Evolutionary conservation across 1,139 yeast species (phyloP).

Genomic region (Suhomyces bribrorum): DNA sequence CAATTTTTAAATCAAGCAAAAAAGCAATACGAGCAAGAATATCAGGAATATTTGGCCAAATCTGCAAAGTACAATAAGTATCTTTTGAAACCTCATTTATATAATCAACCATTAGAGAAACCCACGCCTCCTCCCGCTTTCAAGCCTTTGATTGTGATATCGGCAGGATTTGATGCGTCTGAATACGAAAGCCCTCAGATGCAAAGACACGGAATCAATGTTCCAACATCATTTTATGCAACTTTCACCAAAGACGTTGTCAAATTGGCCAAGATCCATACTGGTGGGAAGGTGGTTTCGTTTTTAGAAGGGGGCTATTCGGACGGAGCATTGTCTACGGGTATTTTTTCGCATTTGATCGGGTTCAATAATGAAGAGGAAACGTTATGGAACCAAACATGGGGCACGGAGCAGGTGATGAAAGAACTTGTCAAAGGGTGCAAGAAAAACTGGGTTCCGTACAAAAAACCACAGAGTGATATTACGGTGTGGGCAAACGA

Average conservation of each 20-base stretch:
- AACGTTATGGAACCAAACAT: constrained; percentile 59
- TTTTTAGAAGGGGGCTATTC: constrained; percentile 87
- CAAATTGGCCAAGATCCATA: constrained; percentile 60
- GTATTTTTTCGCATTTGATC: constrained; percentile 74
- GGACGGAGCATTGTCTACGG: constrained; percentile 79
- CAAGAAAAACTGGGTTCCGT: constrained; percentile 63
- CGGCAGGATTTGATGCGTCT: constrained; percentile 90
- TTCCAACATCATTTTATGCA: constrained; percentile 79
- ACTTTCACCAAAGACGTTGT: constrained; percentile 74
- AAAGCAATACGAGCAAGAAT: constrained; percentile 42
- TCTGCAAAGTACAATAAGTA: constrained; percentile 32
- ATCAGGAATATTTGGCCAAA: constrained; percentile 33
- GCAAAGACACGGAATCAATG: constrained; percentile 85
- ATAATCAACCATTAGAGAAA: constrained; percentile 26
- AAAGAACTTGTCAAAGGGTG: constrained; percentile 72
- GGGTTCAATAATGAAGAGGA: constrained; percentile 55
- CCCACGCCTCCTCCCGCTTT: constrained; percentile 52
- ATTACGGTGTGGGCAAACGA: constrained; percentile 67
- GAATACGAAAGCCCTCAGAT: constrained; percentile 79
- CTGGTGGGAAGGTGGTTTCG: constrained; percentile 66
- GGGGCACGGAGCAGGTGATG: constrained; percentile 65
- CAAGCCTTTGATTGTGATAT: constrained; percentile 69
- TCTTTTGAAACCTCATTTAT: constrained; percentile 33
- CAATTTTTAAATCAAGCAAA: constrained; percentile 60
- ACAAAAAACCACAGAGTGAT: constrained; percentile 48